These are phyloP conservation scores for Tetrahymena borealis DNA, from an alignment of 73 alveolate genomes.

Conservation along the genomic window DNA sequence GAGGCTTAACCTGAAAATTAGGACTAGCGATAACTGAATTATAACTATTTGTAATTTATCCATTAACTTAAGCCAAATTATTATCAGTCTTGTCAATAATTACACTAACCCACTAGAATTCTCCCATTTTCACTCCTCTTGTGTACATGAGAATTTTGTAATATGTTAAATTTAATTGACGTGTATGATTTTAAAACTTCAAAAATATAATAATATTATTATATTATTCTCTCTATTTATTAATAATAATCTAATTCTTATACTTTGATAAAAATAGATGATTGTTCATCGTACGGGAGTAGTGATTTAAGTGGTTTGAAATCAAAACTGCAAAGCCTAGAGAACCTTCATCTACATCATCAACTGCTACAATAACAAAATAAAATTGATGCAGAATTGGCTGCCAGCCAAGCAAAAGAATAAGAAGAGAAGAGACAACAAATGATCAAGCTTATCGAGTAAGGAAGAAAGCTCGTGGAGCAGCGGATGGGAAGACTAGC, in stretches of 20 bases:
- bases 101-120: too few species aligned
- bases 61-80: not conserved
- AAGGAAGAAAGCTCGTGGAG: slow-evolving; percentile 3
- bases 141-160: too few species aligned
- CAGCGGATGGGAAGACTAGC: slow-evolving; percentile 7
- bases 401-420: slow-evolving; percentile 1
- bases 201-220: not conserved
- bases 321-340: not conserved
- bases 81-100: not conserved
- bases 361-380: not conserved
- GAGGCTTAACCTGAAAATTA: not conserved
- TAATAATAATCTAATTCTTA: not conserved
- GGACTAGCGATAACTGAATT: not conserved
- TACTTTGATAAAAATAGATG: not conserved
- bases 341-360: not conserved
- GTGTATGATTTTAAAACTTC: too few species aligned
- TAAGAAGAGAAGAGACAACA: not conserved
- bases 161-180: too few species aligned
- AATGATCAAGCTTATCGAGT: not conserved
- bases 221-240: not conserved
- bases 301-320: not conserved
- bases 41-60: not conserved
- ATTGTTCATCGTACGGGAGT: not conserved
- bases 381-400: not conserved
- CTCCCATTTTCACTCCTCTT: too few species aligned